Percentiles rank a stretch among this genome's conserved stretches.
Evolutionary conservation across 345 rosid species (phyloP).

Genomic region (Stellera chamaejasme): DNA sequence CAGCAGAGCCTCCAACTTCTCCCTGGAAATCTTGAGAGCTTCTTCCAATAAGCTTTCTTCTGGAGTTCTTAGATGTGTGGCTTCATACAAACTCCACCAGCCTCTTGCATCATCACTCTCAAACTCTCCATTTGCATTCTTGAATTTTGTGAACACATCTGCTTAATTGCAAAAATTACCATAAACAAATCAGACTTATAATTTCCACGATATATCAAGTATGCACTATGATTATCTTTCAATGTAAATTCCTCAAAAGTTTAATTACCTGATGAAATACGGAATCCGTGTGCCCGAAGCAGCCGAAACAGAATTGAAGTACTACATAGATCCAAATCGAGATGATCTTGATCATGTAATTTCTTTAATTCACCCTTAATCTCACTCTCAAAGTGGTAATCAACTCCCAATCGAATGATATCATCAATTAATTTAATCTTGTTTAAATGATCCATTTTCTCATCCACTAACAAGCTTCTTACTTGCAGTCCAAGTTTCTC

Average conservation of each 20-base stretch:
- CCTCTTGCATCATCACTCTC: constrained; percentile 9
- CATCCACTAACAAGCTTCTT: constrained; percentile 9
- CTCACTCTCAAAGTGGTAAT: constrained; percentile 21
- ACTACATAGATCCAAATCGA: neutral
- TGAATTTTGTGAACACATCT: constrained; percentile 28
- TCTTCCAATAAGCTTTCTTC: constrained; percentile 22
- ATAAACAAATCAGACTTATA: too few species aligned
- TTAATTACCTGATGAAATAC: constrained; percentile 2
- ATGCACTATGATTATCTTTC: too few species aligned
- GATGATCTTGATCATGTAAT: neutral
- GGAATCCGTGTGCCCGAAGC: constrained; percentile 19
- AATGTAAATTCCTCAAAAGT: too few species aligned
- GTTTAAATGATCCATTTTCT: neutral
- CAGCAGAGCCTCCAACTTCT: neutral
- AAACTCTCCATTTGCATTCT: constrained; percentile 15
- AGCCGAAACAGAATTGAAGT: constrained; percentile 20
- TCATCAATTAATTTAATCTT: constrained; percentile 17
- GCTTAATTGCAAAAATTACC: neutral
- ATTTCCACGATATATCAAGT: too few species aligned
- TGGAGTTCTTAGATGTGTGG: constrained; percentile 10
- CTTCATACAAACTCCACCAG: constrained; percentile 16
- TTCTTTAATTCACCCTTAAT: constrained; percentile 7
- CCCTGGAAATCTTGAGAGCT: neutral
- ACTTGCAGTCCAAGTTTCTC: constrained; percentile 16
- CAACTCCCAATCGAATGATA: constrained; percentile 20